Percentiles rank a stretch among this genome's conserved stretches.
Evolutionary conservation across 352 stramenopile genomes (phyloP).

Genomic region (Pythium brachiatum): DNA sequence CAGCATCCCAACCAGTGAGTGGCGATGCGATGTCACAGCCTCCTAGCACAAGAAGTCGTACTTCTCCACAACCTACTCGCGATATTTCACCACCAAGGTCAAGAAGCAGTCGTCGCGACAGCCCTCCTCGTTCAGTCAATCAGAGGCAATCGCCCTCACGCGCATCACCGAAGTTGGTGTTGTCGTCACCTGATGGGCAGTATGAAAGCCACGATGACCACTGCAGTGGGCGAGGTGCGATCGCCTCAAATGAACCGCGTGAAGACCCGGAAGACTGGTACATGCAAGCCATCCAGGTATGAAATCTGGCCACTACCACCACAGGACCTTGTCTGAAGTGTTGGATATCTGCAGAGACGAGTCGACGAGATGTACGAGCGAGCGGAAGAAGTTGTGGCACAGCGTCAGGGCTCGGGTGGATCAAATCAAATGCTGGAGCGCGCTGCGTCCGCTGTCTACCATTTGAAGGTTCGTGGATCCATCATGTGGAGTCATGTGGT

Average conservation of each 20-base stretch:
- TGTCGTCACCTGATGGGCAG: neutral
- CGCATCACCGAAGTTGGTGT: neutral
- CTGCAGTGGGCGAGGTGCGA: neutral
- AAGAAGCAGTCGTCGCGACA: slow-evolving; percentile 1
- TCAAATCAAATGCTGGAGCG: slow-evolving; percentile 35
- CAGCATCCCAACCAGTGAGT: slow-evolving; percentile 41
- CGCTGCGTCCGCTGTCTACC: slow-evolving; percentile 47
- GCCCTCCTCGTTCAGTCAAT: slow-evolving; percentile 4
- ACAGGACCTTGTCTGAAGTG: neutral
- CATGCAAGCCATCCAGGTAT: slow-evolving; percentile 45
- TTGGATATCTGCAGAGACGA: slow-evolving; percentile 26
- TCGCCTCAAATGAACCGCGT: neutral
- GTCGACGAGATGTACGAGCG: slow-evolving; percentile 46
- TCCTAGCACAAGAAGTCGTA: slow-evolving; percentile 2
- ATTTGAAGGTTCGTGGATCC: slow-evolving; percentile 30
- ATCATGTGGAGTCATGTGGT: neutral
- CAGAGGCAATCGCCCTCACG: neutral
- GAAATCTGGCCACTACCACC: neutral
- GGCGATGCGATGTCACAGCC: neutral
- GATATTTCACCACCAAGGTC: neutral
- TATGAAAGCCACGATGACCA: neutral
- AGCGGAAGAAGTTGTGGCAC: slow-evolving; percentile 25
- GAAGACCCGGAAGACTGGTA: slow-evolving; percentile 34
- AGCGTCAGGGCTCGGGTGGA: slow-evolving; percentile 19
- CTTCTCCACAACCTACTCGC: neutral